Conservation (phyloP, 1,284 basidiomycete species). For the Leccinum glutinopallens region DNA sequence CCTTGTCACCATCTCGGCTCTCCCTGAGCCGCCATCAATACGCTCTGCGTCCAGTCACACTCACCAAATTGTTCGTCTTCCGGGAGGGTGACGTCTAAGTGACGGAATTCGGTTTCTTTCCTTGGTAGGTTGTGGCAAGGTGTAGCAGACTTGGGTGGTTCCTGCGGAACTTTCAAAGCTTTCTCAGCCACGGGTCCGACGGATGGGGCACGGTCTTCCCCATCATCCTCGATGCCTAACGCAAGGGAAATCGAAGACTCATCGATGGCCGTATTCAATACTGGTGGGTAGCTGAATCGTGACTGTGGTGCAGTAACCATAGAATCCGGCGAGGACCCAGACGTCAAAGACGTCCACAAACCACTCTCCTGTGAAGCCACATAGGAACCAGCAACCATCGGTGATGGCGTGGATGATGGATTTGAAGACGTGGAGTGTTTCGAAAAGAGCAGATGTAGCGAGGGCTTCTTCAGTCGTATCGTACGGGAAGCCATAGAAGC, state of each 20-base stretch:
- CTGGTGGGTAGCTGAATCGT: conserved; percentile 38
- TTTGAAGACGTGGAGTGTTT: conserved; percentile 48
- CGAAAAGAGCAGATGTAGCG: conserved; percentile 52
- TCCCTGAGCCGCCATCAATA: conserved; percentile 36
- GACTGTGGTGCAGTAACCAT: conserved; percentile 40
- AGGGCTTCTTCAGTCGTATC: conserved; percentile 53
- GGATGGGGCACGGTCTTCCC: conserved; percentile 15
- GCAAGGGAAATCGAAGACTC: conserved; percentile 40
- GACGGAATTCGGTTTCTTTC: conserved; percentile 25
- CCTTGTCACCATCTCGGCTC: conserved; percentile 31
- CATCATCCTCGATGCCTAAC: conserved; percentile 31
- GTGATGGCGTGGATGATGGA: conserved; percentile 26
- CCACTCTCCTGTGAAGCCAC: conserved; percentile 18
- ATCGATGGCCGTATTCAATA: conserved; percentile 38
- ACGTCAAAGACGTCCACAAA: conserved; percentile 25
- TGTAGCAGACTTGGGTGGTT: conserved; percentile 2
- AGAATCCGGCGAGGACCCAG: conserved; percentile 37
- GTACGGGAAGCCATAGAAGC: conserved; percentile 36
- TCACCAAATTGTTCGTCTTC: conserved; percentile 32
- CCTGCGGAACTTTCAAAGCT: no score
- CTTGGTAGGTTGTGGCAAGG: conserved; percentile 9
- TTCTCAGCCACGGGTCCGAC: conserved; percentile 14
- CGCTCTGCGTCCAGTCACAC: conserved; percentile 37
- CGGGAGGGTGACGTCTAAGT: conserved; percentile 28
- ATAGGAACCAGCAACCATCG: conserved; percentile 8